These are phyloP conservation scores for Neofusicoccum ribis DNA, from an alignment of 2,329 filamentous ascomycete species.

Conservation along the genomic window DNA sequence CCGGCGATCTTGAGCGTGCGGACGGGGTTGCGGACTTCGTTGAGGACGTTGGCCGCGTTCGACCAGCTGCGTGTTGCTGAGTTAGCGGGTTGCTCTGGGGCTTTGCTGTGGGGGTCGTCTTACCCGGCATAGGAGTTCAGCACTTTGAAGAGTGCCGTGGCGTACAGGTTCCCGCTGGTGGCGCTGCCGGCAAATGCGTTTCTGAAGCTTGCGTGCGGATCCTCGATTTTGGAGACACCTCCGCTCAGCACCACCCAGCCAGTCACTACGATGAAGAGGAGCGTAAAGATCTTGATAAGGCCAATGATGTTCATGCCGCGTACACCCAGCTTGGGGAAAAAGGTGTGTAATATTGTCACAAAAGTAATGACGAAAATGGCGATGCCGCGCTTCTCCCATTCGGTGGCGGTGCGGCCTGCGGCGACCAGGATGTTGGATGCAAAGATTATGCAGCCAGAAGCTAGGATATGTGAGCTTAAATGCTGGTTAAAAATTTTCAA, in stretches of 20 bases:
- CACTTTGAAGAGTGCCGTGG: slow-evolving; percentile 65
- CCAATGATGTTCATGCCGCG: slow-evolving; percentile 41
- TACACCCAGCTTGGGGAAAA: slow-evolving; percentile 39
- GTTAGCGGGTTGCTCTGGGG: not conserved
- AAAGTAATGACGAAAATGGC: slow-evolving; percentile 40
- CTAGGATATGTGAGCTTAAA: slow-evolving; percentile 27
- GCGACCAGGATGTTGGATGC: slow-evolving; percentile 66
- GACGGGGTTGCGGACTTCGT: slow-evolving; percentile 69
- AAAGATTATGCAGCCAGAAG: slow-evolving; percentile 70
- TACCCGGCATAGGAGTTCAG: slow-evolving; percentile 67
- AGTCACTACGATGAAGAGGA: slow-evolving; percentile 41
- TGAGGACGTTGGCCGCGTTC: slow-evolving; percentile 70
- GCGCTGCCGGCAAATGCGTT: slow-evolving; percentile 31
- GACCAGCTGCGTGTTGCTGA: slow-evolving; percentile 23
- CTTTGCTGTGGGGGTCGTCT: not conserved
- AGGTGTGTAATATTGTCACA: slow-evolving; percentile 40
- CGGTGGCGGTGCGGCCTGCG: slow-evolving; percentile 52
- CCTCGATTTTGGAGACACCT: slow-evolving; percentile 28
- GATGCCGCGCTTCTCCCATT: slow-evolving; percentile 53
- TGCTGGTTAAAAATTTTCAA: not conserved
- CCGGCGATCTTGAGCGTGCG: slow-evolving; percentile 65
- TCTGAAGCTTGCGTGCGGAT: slow-evolving; percentile 31
- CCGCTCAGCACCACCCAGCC: slow-evolving; percentile 32
- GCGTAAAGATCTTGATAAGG: slow-evolving; percentile 41
- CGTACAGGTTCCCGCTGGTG: slow-evolving; percentile 59